Percentiles rank a stretch among this genome's conserved stretches.
phyloP scores from a whole-genome alignment of 768 basidiomycete genomes.

The Lactarius indigo region DNA sequence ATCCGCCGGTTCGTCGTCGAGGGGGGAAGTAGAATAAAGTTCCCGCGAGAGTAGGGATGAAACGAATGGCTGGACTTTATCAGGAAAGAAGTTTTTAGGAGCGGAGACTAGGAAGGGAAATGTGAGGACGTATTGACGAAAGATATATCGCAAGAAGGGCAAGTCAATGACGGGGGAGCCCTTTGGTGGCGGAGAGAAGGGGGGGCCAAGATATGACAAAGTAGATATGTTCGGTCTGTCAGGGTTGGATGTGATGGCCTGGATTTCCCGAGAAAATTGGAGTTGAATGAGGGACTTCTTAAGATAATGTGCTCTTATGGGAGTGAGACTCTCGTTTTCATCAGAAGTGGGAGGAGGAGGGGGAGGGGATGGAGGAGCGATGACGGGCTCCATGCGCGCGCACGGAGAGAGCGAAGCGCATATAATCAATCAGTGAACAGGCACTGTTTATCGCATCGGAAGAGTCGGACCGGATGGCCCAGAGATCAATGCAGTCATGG shows the following conservation, averaged over 20 bases:
- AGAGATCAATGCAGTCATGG: conserved; percentile 25
- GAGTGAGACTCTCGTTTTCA: conserved; percentile 51
- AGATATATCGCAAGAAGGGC: conserved; percentile 85
- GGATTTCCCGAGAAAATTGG: conserved; percentile 78
- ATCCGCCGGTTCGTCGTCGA: conserved; percentile 54
- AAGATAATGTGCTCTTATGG: conserved; percentile 94
- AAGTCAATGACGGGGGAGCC: conserved; percentile 61
- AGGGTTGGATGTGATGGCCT: conserved; percentile 51
- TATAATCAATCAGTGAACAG: background rate
- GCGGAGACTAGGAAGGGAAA: conserved; percentile 94
- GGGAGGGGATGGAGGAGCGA: background rate
- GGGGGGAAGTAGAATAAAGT: conserved; percentile 54
- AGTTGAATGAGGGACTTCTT: conserved; percentile 93
- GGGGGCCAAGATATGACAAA: conserved; percentile 83
- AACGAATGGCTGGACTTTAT: conserved; percentile 93
- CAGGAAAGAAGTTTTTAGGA: conserved; percentile 87
- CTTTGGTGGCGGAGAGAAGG: conserved; percentile 72
- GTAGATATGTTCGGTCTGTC: conserved; percentile 50
- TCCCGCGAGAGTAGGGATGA: conserved; percentile 79
- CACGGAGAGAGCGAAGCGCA: background rate
- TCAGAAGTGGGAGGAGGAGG: background rate
- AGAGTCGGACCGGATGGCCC: conserved; percentile 9
- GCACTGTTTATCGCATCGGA: background rate
- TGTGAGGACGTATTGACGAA: conserved; percentile 88
- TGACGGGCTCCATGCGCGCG: background rate